These are phyloP conservation scores for Beverwykella pulmonaria DNA, from an alignment of 495 filamentous ascomycete species.

Conservation along the genomic window DNA sequence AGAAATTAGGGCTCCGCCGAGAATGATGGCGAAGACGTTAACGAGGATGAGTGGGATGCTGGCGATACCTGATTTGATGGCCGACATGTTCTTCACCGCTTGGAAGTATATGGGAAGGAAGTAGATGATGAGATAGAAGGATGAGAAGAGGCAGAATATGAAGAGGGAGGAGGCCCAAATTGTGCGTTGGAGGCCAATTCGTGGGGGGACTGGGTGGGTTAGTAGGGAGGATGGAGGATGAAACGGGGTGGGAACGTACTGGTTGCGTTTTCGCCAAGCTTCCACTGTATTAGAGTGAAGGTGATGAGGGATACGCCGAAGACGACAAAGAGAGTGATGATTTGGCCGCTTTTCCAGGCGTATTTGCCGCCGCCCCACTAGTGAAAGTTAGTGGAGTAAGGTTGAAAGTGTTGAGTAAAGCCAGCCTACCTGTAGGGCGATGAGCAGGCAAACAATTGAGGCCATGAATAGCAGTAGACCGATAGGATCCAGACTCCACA, in stretches of 20 bases:
- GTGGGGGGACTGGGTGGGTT: constrained; percentile 42
- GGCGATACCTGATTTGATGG: constrained; percentile 32
- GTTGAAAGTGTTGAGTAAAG: not conserved
- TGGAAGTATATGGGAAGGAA: constrained; percentile 46
- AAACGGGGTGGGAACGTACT: constrained; percentile 45
- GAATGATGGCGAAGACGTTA: constrained; percentile 4
- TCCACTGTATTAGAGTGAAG: constrained; percentile 42
- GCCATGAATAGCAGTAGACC: constrained; percentile 72
- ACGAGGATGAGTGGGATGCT: constrained; percentile 41
- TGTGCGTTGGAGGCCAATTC: constrained; percentile 22
- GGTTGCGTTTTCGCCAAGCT: constrained; percentile 41
- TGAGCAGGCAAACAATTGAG: constrained; percentile 67
- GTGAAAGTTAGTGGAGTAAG: too few relatives aligned
- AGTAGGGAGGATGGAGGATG: constrained; percentile 2
- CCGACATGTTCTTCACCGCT: constrained; percentile 22
- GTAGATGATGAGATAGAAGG: constrained; percentile 33
- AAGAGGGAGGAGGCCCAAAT: constrained; percentile 20
- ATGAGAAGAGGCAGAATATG: constrained; percentile 24
- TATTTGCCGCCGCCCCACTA: constrained; percentile 47
- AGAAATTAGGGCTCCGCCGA: constrained; percentile 8
- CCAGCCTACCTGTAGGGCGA: constrained; percentile 79
- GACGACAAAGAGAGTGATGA: constrained; percentile 42
- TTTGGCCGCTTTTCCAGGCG: constrained; percentile 40
- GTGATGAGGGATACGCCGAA: constrained; percentile 40
- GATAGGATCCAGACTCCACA: constrained; percentile 65